Base-by-base conservation (phyloP, 139 green algal species). In the Coccomyxa sp. region DNA sequence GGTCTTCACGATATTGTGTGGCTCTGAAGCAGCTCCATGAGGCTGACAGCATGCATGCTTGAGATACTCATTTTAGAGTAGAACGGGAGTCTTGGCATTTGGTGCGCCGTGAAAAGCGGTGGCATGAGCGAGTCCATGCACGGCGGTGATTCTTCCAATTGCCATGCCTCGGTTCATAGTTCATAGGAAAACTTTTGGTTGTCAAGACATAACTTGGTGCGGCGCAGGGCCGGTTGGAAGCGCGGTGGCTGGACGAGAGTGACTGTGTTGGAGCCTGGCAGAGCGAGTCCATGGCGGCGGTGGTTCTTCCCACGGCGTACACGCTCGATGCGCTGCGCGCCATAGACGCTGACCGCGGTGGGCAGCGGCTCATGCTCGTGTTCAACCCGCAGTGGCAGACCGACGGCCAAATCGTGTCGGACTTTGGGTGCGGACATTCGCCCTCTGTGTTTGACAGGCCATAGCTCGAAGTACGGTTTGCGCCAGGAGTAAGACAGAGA, bases 361-460 rank as follows among this genome's bases (percentile, higher is more conserved):
- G 88, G 45, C 30, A 89, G 60, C 84, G 88, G 3, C 86, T 92
- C 30, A 88, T 87, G 57, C 82, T 97, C 16, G 88, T 97, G 68
- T 80, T 98, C 79, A 97, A 97, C 84, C 92, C 93, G 67, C 93
- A 97, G 83, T 97, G 93, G 93, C 87, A 92, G 79, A 86, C 80
- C 0, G 85, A 88, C 31, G 90, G 89, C 23, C 87, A 90, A 78
- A 81, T 93, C 51, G 85, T 92, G 28, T 92, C 88, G 13, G 84
- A 87, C 80, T 87, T 87, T 80, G 84, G 84, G 84, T 87, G 17
- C 32, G 82, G 10, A 71, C 21, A 13, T 58, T 23, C 31, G 16
- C 13, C 3, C 28, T 68, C 10, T 51, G 3, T 51, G 38, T 11
- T 27, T 15, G 11, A 13, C 13, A 51, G 38, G 38, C 38, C 38